Conservation (phyloP, 2,329 filamentous ascomycete species). For the Apiospora malaysiana region DNA sequence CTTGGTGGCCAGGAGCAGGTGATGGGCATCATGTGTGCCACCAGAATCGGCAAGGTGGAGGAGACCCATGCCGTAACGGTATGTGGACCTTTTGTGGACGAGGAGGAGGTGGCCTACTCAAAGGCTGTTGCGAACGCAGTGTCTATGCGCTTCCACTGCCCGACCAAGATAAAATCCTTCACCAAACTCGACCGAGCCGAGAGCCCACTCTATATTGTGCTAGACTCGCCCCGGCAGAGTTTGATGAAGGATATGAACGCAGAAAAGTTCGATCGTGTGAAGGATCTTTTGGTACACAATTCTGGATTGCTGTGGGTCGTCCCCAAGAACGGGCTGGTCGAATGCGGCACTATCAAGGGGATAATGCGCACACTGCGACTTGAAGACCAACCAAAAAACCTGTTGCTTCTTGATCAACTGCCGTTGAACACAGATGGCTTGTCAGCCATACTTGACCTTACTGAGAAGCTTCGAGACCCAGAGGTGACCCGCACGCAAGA, state of each 20-base stretch:
- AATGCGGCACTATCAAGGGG: slow-evolving; percentile 26
- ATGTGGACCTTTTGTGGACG: slow-evolving; percentile 26
- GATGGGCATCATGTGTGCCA: slow-evolving; percentile 26
- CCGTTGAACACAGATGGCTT: slow-evolving; percentile 22
- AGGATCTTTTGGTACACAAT: slow-evolving; percentile 23
- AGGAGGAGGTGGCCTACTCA: slow-evolving; percentile 25
- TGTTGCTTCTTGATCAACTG: slow-evolving; percentile 27
- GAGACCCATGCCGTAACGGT: slow-evolving; percentile 17
- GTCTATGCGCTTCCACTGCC: slow-evolving; percentile 19
- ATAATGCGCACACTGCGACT: slow-evolving; percentile 28
- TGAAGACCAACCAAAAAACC: slow-evolving; percentile 26
- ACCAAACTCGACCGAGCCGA: slow-evolving; percentile 18
- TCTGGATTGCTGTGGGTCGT: slow-evolving; percentile 26
- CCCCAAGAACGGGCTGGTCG: slow-evolving; percentile 22
- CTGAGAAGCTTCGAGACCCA: slow-evolving; percentile 25
- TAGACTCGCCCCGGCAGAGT: slow-evolving; percentile 24
- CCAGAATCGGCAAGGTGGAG: slow-evolving; percentile 25
- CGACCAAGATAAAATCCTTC: not conserved
- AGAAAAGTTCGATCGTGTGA: slow-evolving; percentile 24
- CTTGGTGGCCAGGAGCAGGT: slow-evolving; percentile 26
- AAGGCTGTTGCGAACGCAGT: slow-evolving; percentile 25
- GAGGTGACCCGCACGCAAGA: slow-evolving; percentile 24
- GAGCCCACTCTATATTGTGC: slow-evolving; percentile 24
- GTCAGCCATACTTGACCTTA: slow-evolving; percentile 25
- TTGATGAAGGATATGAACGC: slow-evolving; percentile 21